Evolutionary conservation across 306 rosid species (phyloP).

Genomic region (Canavalia gladiata): DNA sequence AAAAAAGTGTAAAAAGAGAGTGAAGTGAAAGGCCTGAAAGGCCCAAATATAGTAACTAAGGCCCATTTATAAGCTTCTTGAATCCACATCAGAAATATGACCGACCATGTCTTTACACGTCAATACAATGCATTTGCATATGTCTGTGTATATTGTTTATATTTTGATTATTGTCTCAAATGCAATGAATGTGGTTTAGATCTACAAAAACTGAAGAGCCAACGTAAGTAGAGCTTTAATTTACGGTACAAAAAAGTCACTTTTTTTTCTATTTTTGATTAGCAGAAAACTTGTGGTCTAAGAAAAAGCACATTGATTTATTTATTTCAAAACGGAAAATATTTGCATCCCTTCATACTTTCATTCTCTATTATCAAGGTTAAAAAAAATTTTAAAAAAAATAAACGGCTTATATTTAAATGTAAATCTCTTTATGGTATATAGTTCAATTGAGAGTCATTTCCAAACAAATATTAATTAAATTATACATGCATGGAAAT

Average conservation of each 20-base stretch:
- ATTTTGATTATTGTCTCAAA: neutral
- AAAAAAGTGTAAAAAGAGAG: neutral
- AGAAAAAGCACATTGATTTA: neutral
- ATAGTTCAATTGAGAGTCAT: no score
- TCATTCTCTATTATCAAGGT: no score
- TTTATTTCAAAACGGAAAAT: neutral
- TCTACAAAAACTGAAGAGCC: neutral
- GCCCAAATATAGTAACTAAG: neutral
- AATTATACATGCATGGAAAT: no score
- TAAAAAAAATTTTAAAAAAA: no score
- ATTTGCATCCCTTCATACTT: no score
- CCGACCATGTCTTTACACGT: neutral
- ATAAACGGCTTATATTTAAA: no score
- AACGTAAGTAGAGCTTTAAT: slow-evolving; percentile 2
- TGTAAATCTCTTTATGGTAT: no score
- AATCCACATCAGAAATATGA: slow-evolving; percentile 1
- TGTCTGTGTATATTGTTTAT: neutral
- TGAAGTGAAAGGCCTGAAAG: neutral
- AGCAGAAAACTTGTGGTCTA: neutral
- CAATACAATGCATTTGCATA: neutral
- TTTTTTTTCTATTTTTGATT: neutral
- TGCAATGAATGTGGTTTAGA: neutral
- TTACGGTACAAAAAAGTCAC: neutral
- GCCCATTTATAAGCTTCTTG: neutral
- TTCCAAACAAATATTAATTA: no score